These are phyloP conservation scores for Parsonsia alboflavescens DNA, from an alignment of 257 asterid genomes.

Conservation along the genomic window DNA sequence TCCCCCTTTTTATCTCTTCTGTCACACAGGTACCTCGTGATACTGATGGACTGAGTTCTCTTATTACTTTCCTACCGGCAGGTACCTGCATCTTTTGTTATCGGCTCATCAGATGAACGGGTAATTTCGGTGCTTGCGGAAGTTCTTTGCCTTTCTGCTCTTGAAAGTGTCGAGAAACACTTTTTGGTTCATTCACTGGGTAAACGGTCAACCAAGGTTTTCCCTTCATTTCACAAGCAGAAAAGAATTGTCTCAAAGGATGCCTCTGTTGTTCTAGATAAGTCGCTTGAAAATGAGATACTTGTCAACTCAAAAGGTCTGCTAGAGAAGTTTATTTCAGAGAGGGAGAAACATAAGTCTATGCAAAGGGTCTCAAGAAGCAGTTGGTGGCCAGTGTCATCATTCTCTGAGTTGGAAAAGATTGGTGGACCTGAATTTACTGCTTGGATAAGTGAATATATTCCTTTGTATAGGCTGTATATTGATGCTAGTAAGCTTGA, in stretches of 20 bases:
- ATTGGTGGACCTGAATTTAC: conserved; percentile 72
- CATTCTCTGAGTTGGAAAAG: conserved; percentile 57
- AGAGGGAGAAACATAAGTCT: conserved; percentile 37
- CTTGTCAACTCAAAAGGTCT: conserved; percentile 47
- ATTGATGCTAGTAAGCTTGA: conserved; percentile 49
- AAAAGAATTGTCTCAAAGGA: conserved; percentile 52
- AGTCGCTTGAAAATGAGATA: conserved; percentile 54
- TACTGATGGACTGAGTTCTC: conserved; percentile 66
- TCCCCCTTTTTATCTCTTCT: conserved; percentile 21
- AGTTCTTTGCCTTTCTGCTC: conserved; percentile 68
- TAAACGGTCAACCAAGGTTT: conserved; percentile 31
- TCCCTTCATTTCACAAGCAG: conserved; percentile 45
- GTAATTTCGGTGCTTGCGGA: conserved; percentile 66
- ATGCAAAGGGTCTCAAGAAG: conserved; percentile 33
- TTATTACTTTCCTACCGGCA: conserved; percentile 85
- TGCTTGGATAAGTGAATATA: conserved; percentile 70
- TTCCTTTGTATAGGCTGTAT: conserved; percentile 62
- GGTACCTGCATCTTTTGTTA: conserved; percentile 69
- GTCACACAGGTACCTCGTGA: conserved; percentile 72
- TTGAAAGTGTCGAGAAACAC: conserved; percentile 48
- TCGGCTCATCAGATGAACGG: conserved; percentile 54
- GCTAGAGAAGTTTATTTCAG: conserved; percentile 46
- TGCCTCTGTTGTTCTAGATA: conserved; percentile 51
- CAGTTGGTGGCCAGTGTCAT: conserved; percentile 53
- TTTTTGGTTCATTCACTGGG: conserved; percentile 24